Percentiles rank a stretch among this genome's conserved stretches.
Conservation (phyloP, 2,329 filamentous ascomycete species). For the Colletotrichum ledebouriae region DNA sequence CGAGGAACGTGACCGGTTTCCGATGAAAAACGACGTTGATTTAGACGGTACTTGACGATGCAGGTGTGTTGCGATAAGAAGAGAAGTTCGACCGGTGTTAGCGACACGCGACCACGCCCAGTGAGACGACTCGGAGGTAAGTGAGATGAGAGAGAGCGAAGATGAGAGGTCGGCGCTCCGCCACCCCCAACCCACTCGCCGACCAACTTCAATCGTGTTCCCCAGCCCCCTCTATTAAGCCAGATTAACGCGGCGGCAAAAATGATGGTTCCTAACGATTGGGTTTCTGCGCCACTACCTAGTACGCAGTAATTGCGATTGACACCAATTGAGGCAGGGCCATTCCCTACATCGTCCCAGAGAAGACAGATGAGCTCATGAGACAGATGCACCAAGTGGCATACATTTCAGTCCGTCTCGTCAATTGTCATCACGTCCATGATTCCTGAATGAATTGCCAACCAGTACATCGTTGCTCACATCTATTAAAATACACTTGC, state of each 20-base stretch:
- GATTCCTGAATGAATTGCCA: background rate
- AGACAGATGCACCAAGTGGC: no score
- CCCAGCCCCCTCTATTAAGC: slow-evolving; percentile 41
- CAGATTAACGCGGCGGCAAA: slow-evolving; percentile 19
- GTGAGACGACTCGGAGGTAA: slow-evolving; percentile 23
- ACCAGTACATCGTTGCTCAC: slow-evolving; percentile 46
- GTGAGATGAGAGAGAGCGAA: slow-evolving; percentile 16
- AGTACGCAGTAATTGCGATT: slow-evolving; percentile 10
- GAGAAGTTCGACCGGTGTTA: background rate
- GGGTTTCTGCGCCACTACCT: slow-evolving; percentile 1
- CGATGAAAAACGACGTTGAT: background rate
- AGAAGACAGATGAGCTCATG: background rate
- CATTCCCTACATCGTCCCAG: slow-evolving; percentile 36
- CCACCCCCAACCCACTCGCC: slow-evolving; percentile 31
- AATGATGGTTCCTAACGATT: slow-evolving; percentile 1
- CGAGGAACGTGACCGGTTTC: slow-evolving; percentile 13
- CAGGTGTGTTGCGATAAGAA: slow-evolving; percentile 19
- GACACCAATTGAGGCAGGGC: slow-evolving; percentile 28
- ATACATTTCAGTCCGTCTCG: slow-evolving; percentile 7
- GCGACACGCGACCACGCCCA: background rate
- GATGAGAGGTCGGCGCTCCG: slow-evolving; percentile 35
- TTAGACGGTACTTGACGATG: background rate
- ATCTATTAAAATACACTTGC: slow-evolving; percentile 59
- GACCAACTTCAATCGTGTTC: slow-evolving; percentile 35
- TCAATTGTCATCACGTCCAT: background rate